Percentiles rank a stretch among this genome's conserved stretches.
Conservation (phyloP, 179 eudicot genomes). For the Gypsophila paniculata region DNA sequence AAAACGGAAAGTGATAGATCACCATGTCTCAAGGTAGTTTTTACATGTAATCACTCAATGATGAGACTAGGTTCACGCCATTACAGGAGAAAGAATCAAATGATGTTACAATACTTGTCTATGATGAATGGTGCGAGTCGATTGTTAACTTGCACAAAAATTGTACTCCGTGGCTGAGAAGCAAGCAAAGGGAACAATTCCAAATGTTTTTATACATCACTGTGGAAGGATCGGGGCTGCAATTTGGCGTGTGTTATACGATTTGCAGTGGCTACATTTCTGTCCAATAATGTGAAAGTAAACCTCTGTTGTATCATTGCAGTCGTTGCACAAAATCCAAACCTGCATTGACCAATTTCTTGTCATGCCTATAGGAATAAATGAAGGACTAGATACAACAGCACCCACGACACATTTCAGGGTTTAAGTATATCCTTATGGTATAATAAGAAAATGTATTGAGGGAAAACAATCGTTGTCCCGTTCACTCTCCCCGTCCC, state of each 20-base stretch:
- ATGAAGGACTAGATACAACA: background rate
- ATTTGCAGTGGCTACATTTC: conserved; percentile 77
- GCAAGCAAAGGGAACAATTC: conserved; percentile 7
- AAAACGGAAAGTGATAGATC: background rate
- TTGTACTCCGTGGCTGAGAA: conserved; percentile 8
- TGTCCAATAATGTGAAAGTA: conserved; percentile 82
- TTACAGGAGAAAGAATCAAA: conserved; percentile 19
- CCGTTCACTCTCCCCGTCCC: too few relatives aligned
- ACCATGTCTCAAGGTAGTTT: background rate
- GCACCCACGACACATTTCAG: background rate
- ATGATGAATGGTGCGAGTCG: conserved; percentile 31
- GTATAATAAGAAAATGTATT: too few relatives aligned
- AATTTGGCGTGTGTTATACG: conserved; percentile 75
- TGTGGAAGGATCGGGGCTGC: conserved; percentile 73
- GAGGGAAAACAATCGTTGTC: too few relatives aligned
- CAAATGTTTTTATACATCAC: conserved; percentile 15
- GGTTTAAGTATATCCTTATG: too few relatives aligned
- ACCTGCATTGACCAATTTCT: conserved; percentile 43
- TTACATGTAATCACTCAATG: background rate
- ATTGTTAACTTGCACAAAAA: conserved; percentile 24
- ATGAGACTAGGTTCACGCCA: conserved; percentile 3
- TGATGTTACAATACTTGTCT: conserved; percentile 14
- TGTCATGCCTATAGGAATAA: background rate
- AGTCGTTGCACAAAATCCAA: conserved; percentile 86
- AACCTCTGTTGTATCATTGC: conserved; percentile 81